phyloP scores from a whole-genome alignment of 2,329 filamentous ascomycete species.

The Exophiala dermatitidis region DNA sequence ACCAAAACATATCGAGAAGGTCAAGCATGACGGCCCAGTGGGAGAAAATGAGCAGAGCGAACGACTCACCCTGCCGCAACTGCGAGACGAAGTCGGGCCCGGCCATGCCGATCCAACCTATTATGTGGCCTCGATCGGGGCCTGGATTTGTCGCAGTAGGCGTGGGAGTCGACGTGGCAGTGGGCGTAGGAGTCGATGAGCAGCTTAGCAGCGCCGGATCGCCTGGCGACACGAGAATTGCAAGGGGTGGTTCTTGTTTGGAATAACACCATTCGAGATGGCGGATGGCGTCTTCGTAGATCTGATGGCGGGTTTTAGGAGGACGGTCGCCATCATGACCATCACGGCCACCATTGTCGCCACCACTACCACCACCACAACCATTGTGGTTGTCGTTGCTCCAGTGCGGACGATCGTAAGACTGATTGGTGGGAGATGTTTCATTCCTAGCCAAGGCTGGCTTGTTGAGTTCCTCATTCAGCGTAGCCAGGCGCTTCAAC shows the following conservation, averaged over 20 bases:
- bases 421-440: not conserved
- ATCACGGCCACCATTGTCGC: not conserved
- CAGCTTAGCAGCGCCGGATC: not conserved
- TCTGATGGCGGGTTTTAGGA: not conserved
- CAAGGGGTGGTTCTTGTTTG: not conserved
- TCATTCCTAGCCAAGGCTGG: not conserved
- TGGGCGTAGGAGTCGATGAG: not conserved
- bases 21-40: slow-evolving; percentile 34
- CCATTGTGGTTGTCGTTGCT: too few species aligned
- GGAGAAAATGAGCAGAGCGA: slow-evolving; percentile 33
- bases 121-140: not conserved
- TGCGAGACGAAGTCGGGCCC: slow-evolving; percentile 32
- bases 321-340: not conserved
- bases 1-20: slow-evolving; percentile 32
- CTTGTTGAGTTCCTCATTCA: slow-evolving; percentile 2
- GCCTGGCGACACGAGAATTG: not conserved
- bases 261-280: slow-evolving; percentile 1
- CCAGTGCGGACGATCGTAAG: too few species aligned
- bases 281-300: slow-evolving; percentile 3
- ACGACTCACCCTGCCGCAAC: slow-evolving; percentile 29
- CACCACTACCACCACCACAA: not conserved
- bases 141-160: not conserved
- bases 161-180: not conserved
- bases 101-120: slow-evolving; percentile 30
- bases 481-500: not conserved